These are phyloP conservation scores for Pisolithus orientalis DNA, from an alignment of 768 basidiomycete genomes.

Conservation along the genomic window DNA sequence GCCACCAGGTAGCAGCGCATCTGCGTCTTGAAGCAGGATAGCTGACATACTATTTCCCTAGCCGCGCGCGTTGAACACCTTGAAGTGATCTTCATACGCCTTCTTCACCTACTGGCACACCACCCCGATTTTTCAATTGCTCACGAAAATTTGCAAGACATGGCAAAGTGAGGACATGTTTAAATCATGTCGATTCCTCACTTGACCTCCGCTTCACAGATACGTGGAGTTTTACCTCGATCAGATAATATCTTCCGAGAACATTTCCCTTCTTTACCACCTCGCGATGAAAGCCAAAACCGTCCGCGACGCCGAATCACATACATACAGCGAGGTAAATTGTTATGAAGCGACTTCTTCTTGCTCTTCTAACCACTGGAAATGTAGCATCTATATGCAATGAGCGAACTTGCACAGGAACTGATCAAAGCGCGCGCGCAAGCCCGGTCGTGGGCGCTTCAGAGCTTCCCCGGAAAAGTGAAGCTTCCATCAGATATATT, in stretches of 20 bases:
- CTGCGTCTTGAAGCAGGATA: not conserved
- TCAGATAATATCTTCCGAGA: slow-evolving; percentile 70
- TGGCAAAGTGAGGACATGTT: slow-evolving; percentile 60
- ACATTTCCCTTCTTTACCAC: slow-evolving; percentile 76
- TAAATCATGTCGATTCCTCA: not conserved
- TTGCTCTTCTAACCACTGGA: not conserved
- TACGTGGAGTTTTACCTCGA: slow-evolving; percentile 88
- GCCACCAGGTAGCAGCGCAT: slow-evolving; percentile 33
- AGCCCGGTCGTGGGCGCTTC: slow-evolving; percentile 64
- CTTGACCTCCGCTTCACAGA: slow-evolving; percentile 34
- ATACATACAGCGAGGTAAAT: slow-evolving; percentile 62
- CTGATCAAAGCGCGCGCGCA: slow-evolving; percentile 67
- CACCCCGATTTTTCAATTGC: slow-evolving; percentile 84
- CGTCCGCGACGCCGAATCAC: slow-evolving; percentile 70
- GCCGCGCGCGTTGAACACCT: slow-evolving; percentile 58
- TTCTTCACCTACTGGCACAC: slow-evolving; percentile 85
- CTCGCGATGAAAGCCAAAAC: slow-evolving; percentile 82
- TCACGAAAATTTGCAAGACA: slow-evolving; percentile 65
- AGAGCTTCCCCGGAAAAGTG: slow-evolving; percentile 76
- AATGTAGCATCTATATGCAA: slow-evolving; percentile 74
- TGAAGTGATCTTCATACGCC: slow-evolving; percentile 78
- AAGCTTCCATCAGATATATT: slow-evolving; percentile 81
- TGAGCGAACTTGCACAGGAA: slow-evolving; percentile 86
- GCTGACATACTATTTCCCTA: slow-evolving; percentile 15
- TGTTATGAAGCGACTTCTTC: not conserved